A percentile compares a stretch with the other conserved stretches of the same genome.
These are phyloP conservation scores for Fusarium compactum DNA, from an alignment of 2,329 filamentous ascomycete genomes.

Conservation along the genomic window DNA sequence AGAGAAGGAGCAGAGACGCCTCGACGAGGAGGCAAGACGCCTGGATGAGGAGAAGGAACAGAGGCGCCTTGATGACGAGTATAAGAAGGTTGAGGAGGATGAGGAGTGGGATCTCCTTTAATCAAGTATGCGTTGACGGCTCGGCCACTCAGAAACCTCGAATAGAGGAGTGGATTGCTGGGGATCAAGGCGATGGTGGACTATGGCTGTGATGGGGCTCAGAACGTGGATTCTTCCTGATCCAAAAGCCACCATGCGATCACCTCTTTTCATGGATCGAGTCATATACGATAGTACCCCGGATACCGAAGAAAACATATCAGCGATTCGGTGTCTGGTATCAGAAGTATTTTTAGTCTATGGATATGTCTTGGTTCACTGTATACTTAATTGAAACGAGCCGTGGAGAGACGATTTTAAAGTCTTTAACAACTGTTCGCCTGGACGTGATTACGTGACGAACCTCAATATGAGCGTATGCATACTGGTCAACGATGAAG, in stretches of 20 bases:
- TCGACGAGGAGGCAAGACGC: too few relatives aligned
- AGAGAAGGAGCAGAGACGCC: too few relatives aligned
- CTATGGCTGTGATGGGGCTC: not conserved
- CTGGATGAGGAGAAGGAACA: not conserved
- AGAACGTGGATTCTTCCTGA: not conserved
- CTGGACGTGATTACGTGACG: not conserved
- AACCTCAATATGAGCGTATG: not conserved
- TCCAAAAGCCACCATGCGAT: not conserved
- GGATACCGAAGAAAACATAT: rapidly evolving
- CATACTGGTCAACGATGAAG: not conserved
- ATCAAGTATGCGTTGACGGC: not conserved
- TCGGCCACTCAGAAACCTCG: not conserved
- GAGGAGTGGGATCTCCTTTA: not conserved
- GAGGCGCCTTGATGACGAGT: not conserved
- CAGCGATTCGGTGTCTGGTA: not conserved
- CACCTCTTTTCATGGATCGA: not conserved
- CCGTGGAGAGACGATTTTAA: too few relatives aligned
- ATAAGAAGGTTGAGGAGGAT: not conserved
- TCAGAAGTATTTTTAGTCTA: not conserved
- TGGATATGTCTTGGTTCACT: rapidly evolving
- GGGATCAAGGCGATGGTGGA: not conserved
- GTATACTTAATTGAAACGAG: not conserved
- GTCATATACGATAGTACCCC: not conserved
- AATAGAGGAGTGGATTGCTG: not conserved
- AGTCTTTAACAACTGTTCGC: too few relatives aligned